These are phyloP conservation scores for Boletus subluridellus DNA, from an alignment of 1,284 basidiomycete species.

Conservation along the genomic window DNA sequence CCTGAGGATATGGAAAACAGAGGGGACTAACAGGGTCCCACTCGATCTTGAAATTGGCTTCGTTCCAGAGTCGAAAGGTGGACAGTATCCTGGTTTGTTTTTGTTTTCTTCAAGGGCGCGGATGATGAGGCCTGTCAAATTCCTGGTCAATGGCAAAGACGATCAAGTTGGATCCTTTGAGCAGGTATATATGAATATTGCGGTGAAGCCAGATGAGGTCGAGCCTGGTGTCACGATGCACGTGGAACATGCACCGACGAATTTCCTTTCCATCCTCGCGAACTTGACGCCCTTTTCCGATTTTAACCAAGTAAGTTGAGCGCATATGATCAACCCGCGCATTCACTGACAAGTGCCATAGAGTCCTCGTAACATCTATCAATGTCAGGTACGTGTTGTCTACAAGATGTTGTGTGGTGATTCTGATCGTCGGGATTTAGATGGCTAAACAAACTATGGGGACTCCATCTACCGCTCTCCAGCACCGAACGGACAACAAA, in stretches of 20 bases:
- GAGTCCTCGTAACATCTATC: conserved; percentile 85
- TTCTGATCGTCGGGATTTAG: conserved; percentile 40
- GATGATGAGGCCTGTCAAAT: conserved; percentile 99
- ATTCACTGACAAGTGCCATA: conserved; percentile 28
- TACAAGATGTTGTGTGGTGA: neutral
- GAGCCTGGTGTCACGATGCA: conserved; percentile 82
- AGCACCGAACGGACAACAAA: conserved; percentile 97
- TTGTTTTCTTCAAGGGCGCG: conserved; percentile 85
- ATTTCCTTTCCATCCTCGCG: conserved; percentile 86
- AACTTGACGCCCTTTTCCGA: conserved; percentile 88
- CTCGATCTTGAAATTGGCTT: conserved; percentile 94
- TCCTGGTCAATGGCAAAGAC: conserved; percentile 78
- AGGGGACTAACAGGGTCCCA: conserved; percentile 78
- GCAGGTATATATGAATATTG: conserved; percentile 99
- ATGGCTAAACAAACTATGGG: conserved; percentile 99
- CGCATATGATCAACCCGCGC: neutral
- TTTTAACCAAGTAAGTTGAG: conserved; percentile 81
- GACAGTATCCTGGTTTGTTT: conserved; percentile 96
- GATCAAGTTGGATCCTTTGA: conserved; percentile 97
- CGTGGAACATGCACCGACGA: conserved; percentile 92
- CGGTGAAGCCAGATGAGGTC: conserved; percentile 87
- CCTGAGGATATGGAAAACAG: conserved; percentile 95
- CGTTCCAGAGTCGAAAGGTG: conserved; percentile 86
- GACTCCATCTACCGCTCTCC: conserved; percentile 88
- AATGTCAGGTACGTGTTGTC: conserved; percentile 63